Percentiles rank a stretch among this genome's conserved stretches.
These are phyloP conservation scores for Candida sp. DNA, from an alignment of 1,139 yeast genomes.

Conservation along the genomic window DNA sequence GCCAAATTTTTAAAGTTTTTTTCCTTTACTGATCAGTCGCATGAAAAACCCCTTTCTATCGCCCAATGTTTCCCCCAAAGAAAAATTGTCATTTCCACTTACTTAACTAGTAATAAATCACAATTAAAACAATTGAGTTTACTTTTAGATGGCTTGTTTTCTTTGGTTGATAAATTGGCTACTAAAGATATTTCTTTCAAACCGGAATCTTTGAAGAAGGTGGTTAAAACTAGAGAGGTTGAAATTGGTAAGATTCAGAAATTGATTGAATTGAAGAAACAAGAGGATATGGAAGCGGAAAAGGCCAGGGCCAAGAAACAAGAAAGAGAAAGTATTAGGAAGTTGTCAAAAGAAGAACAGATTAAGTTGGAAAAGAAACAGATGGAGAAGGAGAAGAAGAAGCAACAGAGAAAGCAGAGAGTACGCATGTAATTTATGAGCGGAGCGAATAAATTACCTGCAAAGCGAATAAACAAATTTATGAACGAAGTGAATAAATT, in stretches of 20 bases:
- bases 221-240: constrained; percentile 69
- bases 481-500: too few species aligned
- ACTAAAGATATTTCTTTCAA: constrained; percentile 43
- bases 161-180: constrained; percentile 51
- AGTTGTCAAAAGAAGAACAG: constrained; percentile 67
- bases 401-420: constrained; percentile 39
- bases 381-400: constrained; percentile 39
- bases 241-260: constrained; percentile 62
- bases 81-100: constrained; percentile 50
- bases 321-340: constrained; percentile 52
- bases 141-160: constrained; percentile 50
- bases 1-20: constrained; percentile 58
- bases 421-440: constrained; percentile 25
- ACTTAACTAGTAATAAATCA: constrained; percentile 40
- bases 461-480: too few species aligned
- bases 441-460: too few species aligned
- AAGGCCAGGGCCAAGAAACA: constrained; percentile 68
- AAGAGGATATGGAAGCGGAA: constrained; percentile 66
- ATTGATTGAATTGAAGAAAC: constrained; percentile 55
- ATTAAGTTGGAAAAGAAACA: constrained; percentile 72
- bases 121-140: constrained; percentile 46
- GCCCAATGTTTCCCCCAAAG: constrained; percentile 54
- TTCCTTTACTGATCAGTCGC: constrained; percentile 81
- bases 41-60: constrained; percentile 57
- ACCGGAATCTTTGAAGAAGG: constrained; percentile 73